Evolutionary conservation across 2,329 filamentous ascomycete genomes (phyloP).

Genomic region (Hypoxylon sp.): DNA sequence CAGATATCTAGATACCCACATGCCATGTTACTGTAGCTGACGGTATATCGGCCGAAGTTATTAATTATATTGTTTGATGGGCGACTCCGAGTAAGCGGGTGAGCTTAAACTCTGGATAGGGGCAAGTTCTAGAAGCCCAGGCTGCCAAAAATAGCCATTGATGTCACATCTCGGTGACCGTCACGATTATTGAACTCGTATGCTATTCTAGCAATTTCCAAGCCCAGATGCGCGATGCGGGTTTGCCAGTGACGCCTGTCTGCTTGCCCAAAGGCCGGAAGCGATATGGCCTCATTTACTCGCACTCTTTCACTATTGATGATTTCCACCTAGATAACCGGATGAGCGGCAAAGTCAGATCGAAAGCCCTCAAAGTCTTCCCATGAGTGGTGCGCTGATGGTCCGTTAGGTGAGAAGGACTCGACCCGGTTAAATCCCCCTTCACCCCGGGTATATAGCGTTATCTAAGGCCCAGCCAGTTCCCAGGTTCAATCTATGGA

Average conservation of each 20-base stretch:
- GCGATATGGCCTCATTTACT: slow-evolving; percentile 23
- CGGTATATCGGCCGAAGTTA: slow-evolving; percentile 13
- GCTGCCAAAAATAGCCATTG: slow-evolving; percentile 33
- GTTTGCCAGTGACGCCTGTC: slow-evolving; percentile 3
- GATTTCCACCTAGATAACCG: slow-evolving; percentile 21
- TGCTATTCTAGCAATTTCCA: no score
- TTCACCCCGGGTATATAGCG: slow-evolving; percentile 44
- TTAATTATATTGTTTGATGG: slow-evolving; percentile 26
- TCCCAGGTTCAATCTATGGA: slow-evolving; percentile 42
- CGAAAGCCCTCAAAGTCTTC: slow-evolving; percentile 14
- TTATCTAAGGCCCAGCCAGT: slow-evolving; percentile 37
- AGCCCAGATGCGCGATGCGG: not conserved
- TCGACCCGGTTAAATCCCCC: slow-evolving; percentile 45
- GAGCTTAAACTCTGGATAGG: slow-evolving; percentile 1
- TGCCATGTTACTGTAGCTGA: slow-evolving; percentile 16
- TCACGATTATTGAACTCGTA: slow-evolving; percentile 5
- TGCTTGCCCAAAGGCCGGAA: slow-evolving; percentile 13
- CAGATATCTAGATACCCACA: slow-evolving; percentile 18
- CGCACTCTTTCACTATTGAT: slow-evolving; percentile 7
- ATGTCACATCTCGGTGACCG: slow-evolving; percentile 23
- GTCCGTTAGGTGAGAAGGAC: slow-evolving; percentile 36
- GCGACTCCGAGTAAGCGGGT: slow-evolving; percentile 17
- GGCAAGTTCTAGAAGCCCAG: slow-evolving; percentile 29
- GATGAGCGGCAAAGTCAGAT: slow-evolving; percentile 16
- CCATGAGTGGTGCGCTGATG: slow-evolving; percentile 32